phyloP scores from a whole-genome alignment of 2,329 filamentous ascomycete genomes.

The Clonostachys rhizophaga region DNA sequence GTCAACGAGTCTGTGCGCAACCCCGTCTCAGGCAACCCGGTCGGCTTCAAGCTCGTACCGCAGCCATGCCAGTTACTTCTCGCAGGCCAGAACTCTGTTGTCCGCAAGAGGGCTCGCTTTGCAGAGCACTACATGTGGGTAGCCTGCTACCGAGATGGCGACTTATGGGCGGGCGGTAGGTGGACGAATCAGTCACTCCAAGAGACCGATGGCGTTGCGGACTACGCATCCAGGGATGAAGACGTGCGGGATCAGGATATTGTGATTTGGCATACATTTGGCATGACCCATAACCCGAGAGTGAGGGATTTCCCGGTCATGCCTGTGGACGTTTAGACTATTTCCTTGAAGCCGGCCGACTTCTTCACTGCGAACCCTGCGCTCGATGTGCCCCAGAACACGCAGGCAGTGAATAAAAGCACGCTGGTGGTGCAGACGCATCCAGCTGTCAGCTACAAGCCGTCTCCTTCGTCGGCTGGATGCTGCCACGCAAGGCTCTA shows the following conservation, averaged over 20 bases:
- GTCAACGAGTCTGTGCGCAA: neutral
- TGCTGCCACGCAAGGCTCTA: too few species aligned
- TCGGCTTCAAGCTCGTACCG: constrained; percentile 26
- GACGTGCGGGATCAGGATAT: constrained; percentile 59
- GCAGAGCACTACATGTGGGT: constrained; percentile 31
- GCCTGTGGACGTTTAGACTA: constrained; percentile 50
- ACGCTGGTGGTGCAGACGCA: neutral
- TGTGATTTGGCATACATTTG: constrained; percentile 52
- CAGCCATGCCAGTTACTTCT: constrained; percentile 39
- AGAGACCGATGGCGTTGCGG: neutral
- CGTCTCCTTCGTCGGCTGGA: too few species aligned
- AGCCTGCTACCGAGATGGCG: constrained; percentile 27
- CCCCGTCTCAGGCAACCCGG: neutral
- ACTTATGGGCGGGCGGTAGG: constrained; percentile 27
- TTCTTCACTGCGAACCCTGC: constrained; percentile 45
- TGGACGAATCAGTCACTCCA: constrained; percentile 34
- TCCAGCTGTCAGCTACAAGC: too few species aligned
- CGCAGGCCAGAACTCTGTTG: constrained; percentile 34
- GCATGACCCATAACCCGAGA: constrained; percentile 62
- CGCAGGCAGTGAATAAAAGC: neutral
- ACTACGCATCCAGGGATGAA: constrained; percentile 5
- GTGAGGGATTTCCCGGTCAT: constrained; percentile 67
- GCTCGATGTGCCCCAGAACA: constrained; percentile 28
- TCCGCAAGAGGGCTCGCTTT: constrained; percentile 32
- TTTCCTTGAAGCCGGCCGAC: constrained; percentile 41